Percentiles rank a stretch among this genome's conserved stretches.
phyloP scores from a whole-genome alignment of 495 filamentous ascomycete genomes.

The Sporormia fimetaria region DNA sequence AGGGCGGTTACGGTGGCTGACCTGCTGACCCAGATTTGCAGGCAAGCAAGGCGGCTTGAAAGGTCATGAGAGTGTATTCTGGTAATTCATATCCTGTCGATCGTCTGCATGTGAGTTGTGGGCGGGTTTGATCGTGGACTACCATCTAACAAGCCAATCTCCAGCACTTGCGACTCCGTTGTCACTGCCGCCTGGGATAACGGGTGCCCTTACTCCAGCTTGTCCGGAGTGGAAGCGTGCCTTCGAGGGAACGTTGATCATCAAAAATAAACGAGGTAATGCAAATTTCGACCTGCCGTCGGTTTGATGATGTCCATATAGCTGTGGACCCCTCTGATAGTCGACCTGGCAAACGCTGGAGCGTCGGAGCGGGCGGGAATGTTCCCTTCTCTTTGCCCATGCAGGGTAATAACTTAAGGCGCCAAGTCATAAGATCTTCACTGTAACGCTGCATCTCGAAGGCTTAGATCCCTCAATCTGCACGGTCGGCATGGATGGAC shows the following conservation, averaged over 20 bases:
- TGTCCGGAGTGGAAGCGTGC: background rate
- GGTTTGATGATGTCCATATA: conserved; percentile 17
- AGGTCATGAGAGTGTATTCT: too few relatives aligned
- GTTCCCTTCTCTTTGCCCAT: conserved; percentile 13
- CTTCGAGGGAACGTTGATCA: conserved; percentile 7
- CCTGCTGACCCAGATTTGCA: too few relatives aligned
- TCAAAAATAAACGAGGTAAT: conserved; percentile 14
- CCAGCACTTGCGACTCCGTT: too few relatives aligned
- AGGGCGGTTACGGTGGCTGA: conserved; percentile 3
- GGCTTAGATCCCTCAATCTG: background rate
- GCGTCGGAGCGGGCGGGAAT: conserved; percentile 18
- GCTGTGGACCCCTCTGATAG: conserved; percentile 6
- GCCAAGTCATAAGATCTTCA: conserved; percentile 7
- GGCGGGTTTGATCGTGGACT: too few relatives aligned
- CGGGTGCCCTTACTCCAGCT: too few relatives aligned
- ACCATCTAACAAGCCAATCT: too few relatives aligned
- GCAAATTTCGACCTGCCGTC: conserved; percentile 8
- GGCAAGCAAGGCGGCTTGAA: too few relatives aligned
- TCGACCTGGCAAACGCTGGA: conserved; percentile 1
- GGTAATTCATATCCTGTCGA: too few relatives aligned
- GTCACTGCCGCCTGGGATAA: too few relatives aligned
- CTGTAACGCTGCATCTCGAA: conserved; percentile 7
- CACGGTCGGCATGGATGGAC: background rate
- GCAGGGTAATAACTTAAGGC: conserved; percentile 3
- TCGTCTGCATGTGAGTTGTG: too few relatives aligned